Evolutionary conservation across 495 filamentous ascomycete genomes (phyloP), one percentile per base, ranked within the genome.

Genomic region (Neurospora sp.): DNA sequence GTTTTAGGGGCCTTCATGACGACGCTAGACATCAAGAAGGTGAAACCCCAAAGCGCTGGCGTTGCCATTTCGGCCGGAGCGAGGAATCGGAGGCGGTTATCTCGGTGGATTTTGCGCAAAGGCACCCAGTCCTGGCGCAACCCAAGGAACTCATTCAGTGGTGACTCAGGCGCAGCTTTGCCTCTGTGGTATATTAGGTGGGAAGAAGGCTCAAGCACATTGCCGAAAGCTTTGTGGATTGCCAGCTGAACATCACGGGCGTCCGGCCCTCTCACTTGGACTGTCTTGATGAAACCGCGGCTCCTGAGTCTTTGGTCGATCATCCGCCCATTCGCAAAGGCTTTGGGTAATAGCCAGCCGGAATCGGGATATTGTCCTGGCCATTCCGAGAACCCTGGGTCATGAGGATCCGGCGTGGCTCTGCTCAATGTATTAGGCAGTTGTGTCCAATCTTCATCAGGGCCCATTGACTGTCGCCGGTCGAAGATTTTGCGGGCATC

Each of bases 71-170:
- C 91, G 2, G 88, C 81, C 3, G 85, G 84, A 31, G 83, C 83
- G 20, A 94, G 84, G 74, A 92, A 93, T 9, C 87, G 88, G 2
- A 94, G 84, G 12, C 85, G 83, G 0, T 88, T 87, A 70, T 92
- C 89, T 74, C 89, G 92, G 78, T 90, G 86, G 4, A 92, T 76
- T 76, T 94, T 94, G 37, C 91, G 86, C 22, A 94, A 81, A 5
- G 91, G 91, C 11, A 91, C 83, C 85, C 90, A 92, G 9, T 85
- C 76, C 68, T 87, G 86, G 38, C 85, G 81, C 22, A 88, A 80
- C 12, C 85, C 86, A n/a, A 84, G 78, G 71, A 83, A 87, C 48
- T 83, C 80, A n/a, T 78, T 39, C 20, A 80, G 71, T 38, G 78
- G 80, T 18, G 76, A 77, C 44, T 81, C 79, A 7, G 76, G 73